phyloP scores from a whole-genome alignment of 2,329 filamentous ascomycete species.

The Ceratocystis diversiconidia region DNA sequence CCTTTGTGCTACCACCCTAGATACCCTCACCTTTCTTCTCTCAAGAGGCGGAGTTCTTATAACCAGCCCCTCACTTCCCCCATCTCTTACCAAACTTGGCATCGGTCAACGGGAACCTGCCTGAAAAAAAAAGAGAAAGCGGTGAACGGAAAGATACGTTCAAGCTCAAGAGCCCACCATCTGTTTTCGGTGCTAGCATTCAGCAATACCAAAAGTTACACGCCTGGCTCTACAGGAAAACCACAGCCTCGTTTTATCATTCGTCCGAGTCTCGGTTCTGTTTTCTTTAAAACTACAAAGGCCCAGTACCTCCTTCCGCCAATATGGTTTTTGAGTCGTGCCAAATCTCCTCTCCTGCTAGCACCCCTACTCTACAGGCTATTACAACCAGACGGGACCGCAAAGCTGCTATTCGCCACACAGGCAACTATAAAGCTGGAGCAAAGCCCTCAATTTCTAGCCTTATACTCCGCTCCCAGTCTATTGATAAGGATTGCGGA shows the following conservation, averaged over 20 bases:
- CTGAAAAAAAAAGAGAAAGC: not conserved
- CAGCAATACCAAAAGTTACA: not conserved
- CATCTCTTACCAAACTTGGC: not conserved
- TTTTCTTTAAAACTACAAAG: constrained; percentile 8
- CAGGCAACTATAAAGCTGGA: not conserved
- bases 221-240: not conserved
- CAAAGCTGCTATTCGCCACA: constrained; percentile 1
- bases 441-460: not conserved
- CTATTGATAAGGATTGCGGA: not conserved
- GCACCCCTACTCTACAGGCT: not conserved
- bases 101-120: constrained; percentile 3
- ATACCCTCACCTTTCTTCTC: too few relatives aligned
- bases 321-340: not conserved
- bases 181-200: not conserved
- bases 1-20: not conserved
- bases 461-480: not conserved
- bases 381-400: constrained; percentile 11
- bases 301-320: not conserved
- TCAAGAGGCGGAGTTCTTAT: not conserved
- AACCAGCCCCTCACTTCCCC: not conserved
- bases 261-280: not conserved
- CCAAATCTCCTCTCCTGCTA: not conserved
- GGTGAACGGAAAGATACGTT: constrained; percentile 10
- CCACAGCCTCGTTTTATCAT: too few relatives aligned
- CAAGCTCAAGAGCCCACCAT: not conserved